A percentile compares a stretch with the other conserved stretches of the same genome.
phyloP scores from a whole-genome alignment of 2,329 filamentous ascomycete genomes.

The Sphaceloma murrayae region DNA sequence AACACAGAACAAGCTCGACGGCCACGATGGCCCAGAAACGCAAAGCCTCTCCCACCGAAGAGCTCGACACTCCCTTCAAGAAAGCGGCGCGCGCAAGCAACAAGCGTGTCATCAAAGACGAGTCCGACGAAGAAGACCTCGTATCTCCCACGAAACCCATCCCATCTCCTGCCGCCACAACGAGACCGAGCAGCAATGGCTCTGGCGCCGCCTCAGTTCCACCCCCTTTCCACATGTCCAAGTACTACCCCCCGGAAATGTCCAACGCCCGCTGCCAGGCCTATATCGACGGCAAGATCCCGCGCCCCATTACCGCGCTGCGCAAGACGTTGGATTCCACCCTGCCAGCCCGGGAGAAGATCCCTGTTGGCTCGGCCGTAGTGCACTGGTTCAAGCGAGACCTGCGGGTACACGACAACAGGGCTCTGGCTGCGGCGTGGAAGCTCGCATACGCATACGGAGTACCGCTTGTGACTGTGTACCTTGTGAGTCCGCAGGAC shows the following conservation, averaged over 20 bases:
- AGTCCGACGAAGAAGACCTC: background rate
- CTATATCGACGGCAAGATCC: conserved; percentile 60
- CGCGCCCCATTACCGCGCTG: conserved; percentile 64
- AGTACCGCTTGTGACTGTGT: conserved; percentile 65
- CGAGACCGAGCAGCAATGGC: background rate
- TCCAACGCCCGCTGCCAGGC: conserved; percentile 64
- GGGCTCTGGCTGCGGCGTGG: conserved; percentile 56
- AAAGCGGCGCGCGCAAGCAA: conserved; percentile 14
- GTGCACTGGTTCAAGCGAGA: conserved; percentile 91
- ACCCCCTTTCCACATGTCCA: conserved; percentile 25
- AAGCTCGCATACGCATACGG: conserved; percentile 56
- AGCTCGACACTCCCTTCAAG: conserved; percentile 22
- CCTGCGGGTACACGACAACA: conserved; percentile 65
- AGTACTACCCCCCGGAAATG: conserved; percentile 83
- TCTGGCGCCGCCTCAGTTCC: background rate
- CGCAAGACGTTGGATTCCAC: conserved; percentile 54
- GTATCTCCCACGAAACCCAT: background rate
- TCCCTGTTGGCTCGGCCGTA: conserved; percentile 52
- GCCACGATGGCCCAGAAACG: conserved; percentile 28
- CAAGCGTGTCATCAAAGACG: conserved; percentile 11
- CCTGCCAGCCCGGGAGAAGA: conserved; percentile 40
- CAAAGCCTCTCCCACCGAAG: conserved; percentile 26
- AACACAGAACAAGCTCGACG: background rate
- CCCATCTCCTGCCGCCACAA: background rate
- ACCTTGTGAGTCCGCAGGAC: conserved; percentile 74